Evolutionary conservation across 805 yeast species (phyloP).

Genomic region (Saccharomycopsis synnaedendra): DNA sequence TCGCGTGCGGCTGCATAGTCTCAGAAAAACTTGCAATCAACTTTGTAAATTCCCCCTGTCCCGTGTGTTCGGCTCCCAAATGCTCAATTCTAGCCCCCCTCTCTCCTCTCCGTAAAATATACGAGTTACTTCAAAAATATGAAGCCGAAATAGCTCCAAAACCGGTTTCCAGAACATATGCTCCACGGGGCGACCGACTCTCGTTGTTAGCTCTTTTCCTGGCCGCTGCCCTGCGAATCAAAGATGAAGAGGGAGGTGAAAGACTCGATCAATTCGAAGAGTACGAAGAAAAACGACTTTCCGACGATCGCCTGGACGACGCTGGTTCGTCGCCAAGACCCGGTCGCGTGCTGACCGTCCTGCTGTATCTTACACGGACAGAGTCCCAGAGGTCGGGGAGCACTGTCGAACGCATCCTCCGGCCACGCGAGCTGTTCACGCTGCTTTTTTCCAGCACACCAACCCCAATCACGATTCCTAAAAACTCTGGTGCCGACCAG

Average conservation of each 20-base stretch:
- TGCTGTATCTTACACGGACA: too few relatives aligned
- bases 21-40: constrained; percentile 9
- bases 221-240: constrained; percentile 12
- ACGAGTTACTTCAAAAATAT: not conserved
- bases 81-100: constrained; percentile 7
- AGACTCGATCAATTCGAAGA: not conserved
- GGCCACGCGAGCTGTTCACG: too few relatives aligned
- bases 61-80: constrained; percentile 4
- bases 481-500: not conserved
- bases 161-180: too few relatives aligned
- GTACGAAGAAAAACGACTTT: too few relatives aligned
- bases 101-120: constrained; percentile 7
- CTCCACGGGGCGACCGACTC: too few relatives aligned
- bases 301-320: too few relatives aligned
- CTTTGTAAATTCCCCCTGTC: constrained; percentile 1
- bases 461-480: not conserved
- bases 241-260: constrained; percentile 6
- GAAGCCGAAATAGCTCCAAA: too few relatives aligned
- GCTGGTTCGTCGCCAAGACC: too few relatives aligned
- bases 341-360: too few relatives aligned
- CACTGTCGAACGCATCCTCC: too few relatives aligned
- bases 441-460: not conserved
- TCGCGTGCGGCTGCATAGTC: constrained; percentile 16
- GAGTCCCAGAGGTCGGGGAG: too few relatives aligned
- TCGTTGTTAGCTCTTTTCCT: constrained; percentile 12